A percentile compares a stretch with the other conserved stretches of the same genome.
phyloP scores from a whole-genome alignment of 2,329 filamentous ascomycete genomes.

The Capronia americana region DNA sequence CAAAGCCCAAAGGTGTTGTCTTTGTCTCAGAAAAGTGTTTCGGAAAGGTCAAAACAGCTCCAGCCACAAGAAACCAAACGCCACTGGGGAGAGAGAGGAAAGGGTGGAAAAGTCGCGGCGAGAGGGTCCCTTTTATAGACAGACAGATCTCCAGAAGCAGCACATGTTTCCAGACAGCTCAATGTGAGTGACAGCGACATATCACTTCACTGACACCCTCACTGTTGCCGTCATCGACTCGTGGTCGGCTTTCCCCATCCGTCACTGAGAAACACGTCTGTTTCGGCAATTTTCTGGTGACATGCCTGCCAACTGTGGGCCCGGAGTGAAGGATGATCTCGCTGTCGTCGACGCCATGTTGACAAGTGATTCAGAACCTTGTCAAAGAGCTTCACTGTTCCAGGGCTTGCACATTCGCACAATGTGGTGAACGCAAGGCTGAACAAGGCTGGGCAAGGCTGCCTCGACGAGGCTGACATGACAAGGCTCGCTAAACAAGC shows the following conservation, averaged over 20 bases:
- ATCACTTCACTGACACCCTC: background rate
- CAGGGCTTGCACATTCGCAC: background rate
- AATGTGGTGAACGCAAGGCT: background rate
- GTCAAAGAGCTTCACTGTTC: background rate
- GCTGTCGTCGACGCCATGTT: background rate
- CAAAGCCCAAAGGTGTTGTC: conserved; percentile 1
- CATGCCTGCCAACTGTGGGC: background rate
- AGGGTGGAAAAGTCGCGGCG: background rate
- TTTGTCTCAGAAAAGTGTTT: background rate
- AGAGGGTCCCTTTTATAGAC: background rate
- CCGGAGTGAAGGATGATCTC: background rate
- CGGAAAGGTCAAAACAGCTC: background rate
- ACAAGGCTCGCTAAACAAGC: background rate
- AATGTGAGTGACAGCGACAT: background rate
- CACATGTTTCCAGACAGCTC: background rate
- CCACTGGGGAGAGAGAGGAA: background rate
- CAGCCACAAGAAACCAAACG: background rate
- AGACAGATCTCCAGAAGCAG: background rate
- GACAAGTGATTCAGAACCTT: background rate
- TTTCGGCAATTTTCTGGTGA: background rate
- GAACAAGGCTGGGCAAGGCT: background rate
- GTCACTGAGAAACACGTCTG: background rate
- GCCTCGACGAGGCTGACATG: background rate
- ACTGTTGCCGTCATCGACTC: background rate
- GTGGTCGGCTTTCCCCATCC: background rate